phyloP scores from a whole-genome alignment of 441 rosid species.

The Erysimum cheiri region DNA sequence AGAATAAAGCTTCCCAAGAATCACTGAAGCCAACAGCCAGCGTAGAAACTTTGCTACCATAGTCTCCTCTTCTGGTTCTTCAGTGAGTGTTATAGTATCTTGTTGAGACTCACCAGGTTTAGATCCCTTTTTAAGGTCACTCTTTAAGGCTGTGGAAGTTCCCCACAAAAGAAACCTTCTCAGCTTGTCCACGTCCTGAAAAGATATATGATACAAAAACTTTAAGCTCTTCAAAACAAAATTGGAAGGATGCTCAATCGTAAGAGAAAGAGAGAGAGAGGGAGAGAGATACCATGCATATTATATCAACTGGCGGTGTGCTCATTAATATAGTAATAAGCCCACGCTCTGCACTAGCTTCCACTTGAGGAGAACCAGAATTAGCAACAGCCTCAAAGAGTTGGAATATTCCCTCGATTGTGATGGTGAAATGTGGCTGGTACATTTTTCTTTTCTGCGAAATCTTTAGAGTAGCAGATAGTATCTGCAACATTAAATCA shows the following conservation, averaged over 20 bases:
- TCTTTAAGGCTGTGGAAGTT: slow-evolving; percentile 67
- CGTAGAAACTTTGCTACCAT: slow-evolving; percentile 74
- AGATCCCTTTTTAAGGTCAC: slow-evolving; percentile 47
- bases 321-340: slow-evolving; percentile 73
- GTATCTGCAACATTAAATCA: slow-evolving; percentile 55
- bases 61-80: slow-evolving; percentile 61
- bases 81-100: slow-evolving; percentile 35
- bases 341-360: slow-evolving; percentile 58
- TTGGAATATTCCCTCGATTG: slow-evolving; percentile 66
- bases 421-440: slow-evolving; percentile 79
- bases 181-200: slow-evolving; percentile 72
- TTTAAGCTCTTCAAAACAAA: slow-evolving; percentile 26
- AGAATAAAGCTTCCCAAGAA: slow-evolving; percentile 63
- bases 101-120: slow-evolving; percentile 41
- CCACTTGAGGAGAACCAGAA: slow-evolving; percentile 42
- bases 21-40: slow-evolving; percentile 82
- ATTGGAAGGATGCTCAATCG: slow-evolving; percentile 23
- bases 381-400: slow-evolving; percentile 59
- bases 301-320: slow-evolving; percentile 68
- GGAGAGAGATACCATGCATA: slow-evolving; percentile 60
- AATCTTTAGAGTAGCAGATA: slow-evolving; percentile 65
- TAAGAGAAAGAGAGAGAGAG: slow-evolving; percentile 41
- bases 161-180: slow-evolving; percentile 82
- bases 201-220: slow-evolving; percentile 36
- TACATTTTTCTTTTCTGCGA: slow-evolving; percentile 73